Percentiles rank a stretch among this genome's conserved stretches.
Conservation (phyloP, 768 basidiomycete genomes). For the Boletus fagicola region DNA sequence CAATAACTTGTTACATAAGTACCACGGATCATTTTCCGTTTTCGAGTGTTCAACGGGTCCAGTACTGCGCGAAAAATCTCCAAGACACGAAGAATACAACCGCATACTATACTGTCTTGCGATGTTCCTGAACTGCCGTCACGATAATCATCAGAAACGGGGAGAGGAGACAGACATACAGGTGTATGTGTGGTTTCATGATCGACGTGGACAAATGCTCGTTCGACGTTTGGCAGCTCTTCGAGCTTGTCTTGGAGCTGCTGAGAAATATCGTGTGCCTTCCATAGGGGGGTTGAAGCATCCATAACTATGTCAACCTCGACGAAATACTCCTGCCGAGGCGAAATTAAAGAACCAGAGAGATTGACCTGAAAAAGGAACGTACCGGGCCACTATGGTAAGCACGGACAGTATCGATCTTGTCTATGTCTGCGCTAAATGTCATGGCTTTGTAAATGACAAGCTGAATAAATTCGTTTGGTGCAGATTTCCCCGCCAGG, state of each 20-base stretch:
- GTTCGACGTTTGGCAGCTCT: conserved; percentile 81
- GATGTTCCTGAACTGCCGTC: conserved; percentile 39
- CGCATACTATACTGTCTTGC: conserved; percentile 32
- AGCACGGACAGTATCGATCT: conserved; percentile 88
- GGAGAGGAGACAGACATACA: conserved; percentile 34
- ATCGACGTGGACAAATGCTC: conserved; percentile 95
- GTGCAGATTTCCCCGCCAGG: conserved; percentile 89
- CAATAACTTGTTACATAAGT: not conserved
- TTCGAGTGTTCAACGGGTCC: not conserved
- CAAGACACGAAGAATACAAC: not conserved
- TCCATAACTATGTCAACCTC: conserved; percentile 96
- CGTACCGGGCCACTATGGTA: conserved; percentile 85
- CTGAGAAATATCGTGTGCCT: conserved; percentile 84
- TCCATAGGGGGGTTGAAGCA: conserved; percentile 83
- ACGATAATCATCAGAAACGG: not conserved
- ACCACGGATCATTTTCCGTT: not conserved
- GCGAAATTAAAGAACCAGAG: not conserved
- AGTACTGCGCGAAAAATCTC: not conserved
- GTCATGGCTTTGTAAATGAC: conserved; percentile 89
- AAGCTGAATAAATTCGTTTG: conserved; percentile 86
- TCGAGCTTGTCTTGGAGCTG: conserved; percentile 88
- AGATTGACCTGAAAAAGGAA: not conserved
- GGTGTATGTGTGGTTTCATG: conserved; percentile 85
- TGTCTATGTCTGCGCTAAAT: conserved; percentile 81
- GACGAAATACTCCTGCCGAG: conserved; percentile 76